Conservation (phyloP, 2,329 filamentous ascomycete genomes). For the Annulohypoxylon truncatum region DNA sequence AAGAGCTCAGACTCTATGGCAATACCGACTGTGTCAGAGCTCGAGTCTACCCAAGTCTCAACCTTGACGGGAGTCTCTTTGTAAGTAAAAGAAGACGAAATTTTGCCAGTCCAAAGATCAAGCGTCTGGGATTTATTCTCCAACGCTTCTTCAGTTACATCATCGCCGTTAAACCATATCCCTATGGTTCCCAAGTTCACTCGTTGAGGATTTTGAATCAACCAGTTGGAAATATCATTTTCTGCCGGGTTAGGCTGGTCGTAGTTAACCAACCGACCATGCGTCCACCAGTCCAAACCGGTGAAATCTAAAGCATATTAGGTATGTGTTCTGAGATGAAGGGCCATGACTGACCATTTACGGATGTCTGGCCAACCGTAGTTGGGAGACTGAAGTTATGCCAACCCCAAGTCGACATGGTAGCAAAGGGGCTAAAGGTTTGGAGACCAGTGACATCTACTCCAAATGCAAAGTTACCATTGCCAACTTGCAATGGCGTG, state of each 20-base stretch:
- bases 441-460: conserved; percentile 61
- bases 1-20: conserved; percentile 57
- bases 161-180: conserved; percentile 55
- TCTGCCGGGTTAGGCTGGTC: conserved; percentile 56
- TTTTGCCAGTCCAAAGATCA: conserved; percentile 61
- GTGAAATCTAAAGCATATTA: conserved; percentile 52
- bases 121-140: conserved; percentile 56
- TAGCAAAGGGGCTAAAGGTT: conserved; percentile 60
- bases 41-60: conserved; percentile 58
- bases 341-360: conserved; percentile 48
- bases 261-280: conserved; percentile 56
- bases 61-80: conserved; percentile 55
- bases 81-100: conserved; percentile 58
- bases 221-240: conserved; percentile 56
- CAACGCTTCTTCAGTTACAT: conserved; percentile 57
- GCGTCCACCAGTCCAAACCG: conserved; percentile 58
- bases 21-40: conserved; percentile 60
- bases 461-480: conserved; percentile 62
- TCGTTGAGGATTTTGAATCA: conserved; percentile 62
- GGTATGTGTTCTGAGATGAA: background rate
- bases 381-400: conserved; percentile 61
- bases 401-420: conserved; percentile 62
- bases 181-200: conserved; percentile 63
- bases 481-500: conserved; percentile 64
- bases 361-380: conserved; percentile 53